A percentile compares a stretch with the other conserved stretches of the same genome.
These are phyloP conservation scores for Solanum aculeatissimum DNA, from an alignment of 305 asterid species.

Conservation along the genomic window DNA sequence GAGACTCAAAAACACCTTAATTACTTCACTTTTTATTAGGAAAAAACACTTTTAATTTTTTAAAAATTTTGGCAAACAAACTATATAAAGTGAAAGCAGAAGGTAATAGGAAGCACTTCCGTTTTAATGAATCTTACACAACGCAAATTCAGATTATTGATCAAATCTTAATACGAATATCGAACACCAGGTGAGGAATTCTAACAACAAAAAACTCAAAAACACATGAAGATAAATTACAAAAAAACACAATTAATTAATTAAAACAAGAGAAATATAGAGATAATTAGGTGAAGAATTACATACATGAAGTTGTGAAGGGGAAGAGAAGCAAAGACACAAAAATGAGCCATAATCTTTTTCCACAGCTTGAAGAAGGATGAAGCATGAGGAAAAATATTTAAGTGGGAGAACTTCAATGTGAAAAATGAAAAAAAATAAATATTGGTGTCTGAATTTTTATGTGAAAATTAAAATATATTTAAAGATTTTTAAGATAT, in stretches of 20 bases:
- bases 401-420: background rate
- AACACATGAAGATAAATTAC: background rate
- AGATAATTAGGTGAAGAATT: background rate
- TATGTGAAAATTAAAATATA: background rate
- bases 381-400: background rate
- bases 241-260: background rate
- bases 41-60: background rate
- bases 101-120: background rate
- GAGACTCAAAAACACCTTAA: background rate
- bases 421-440: background rate
- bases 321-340: conserved; percentile 16
- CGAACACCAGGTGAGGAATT: rapidly evolving
- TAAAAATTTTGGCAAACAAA: background rate
- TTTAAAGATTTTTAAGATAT: background rate
- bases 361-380: conserved; percentile 9
- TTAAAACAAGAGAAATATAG: background rate
- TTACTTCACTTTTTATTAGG: background rate
- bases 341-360: conserved; percentile 5
- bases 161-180: background rate
- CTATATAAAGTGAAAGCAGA: background rate
- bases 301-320: conserved; percentile 30
- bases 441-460: background rate
- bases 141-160: background rate
- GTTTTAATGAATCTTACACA: background rate
- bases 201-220: background rate